Base-by-base conservation (phyloP, 202 grass and related monocot species). In the Zizania palustris region DNA sequence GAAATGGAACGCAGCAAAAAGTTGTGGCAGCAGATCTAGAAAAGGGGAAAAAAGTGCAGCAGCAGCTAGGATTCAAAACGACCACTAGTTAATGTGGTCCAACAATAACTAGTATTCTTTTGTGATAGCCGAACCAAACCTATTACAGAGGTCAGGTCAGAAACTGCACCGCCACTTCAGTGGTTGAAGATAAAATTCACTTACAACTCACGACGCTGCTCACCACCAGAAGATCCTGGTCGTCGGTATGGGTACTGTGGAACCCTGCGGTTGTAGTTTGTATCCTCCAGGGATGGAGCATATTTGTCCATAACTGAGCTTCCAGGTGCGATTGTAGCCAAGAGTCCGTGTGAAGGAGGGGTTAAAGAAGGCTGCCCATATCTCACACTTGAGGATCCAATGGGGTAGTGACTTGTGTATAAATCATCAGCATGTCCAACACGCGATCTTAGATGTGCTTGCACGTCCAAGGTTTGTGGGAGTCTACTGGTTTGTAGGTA, bases 221-320 rank as follows among this genome's bases (percentile, higher is more conserved):
- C 45, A 4, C 70, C 60, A 46, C 70, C 55, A 48, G 40, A 87
- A 62, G 85, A 45, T 3, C 48, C 69, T 62, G 20, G 53, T 8
- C 13, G 60, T 78, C 61, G n/a, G 14, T 45, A 69, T 9, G 45
- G 79, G 43, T 83, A 69, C 19, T 70, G 63, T 74, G 59, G 63
- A 13, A 50, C 12, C 20, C 56, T 35, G 63, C 44, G 20, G 5
- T 43, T 20, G 60, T 80, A 62, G 65, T 85, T 91, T 8, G 70
- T 85, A 69, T 86, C 83, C n/a, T 85, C 73, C 1, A 95, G 77
- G 22, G 64, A 42, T 9, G 74, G 73, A 10, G 84, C 65, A 73
- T 95, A 89, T 65, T 38, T 91, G 51, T 91, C 81, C 15, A 82
- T 89, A 60, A 76, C 77, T 14, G 84, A 95, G 14, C 51, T 77